These are phyloP conservation scores for Phytophthora citricola DNA, from an alignment of 352 stramenopile genomes.

Conservation along the genomic window DNA sequence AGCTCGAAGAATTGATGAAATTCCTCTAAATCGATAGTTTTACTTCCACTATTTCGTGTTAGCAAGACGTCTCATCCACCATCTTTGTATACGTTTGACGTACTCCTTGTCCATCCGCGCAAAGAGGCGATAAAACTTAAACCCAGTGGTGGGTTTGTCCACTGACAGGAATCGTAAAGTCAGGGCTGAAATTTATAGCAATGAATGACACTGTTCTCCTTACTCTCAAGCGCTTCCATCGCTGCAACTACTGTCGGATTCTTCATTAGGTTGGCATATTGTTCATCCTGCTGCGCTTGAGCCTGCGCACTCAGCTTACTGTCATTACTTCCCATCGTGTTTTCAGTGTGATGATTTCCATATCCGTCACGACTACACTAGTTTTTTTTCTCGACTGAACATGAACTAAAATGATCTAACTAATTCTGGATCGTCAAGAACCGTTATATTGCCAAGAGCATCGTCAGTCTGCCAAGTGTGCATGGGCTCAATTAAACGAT, in stretches of 20 bases:
- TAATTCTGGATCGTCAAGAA: constrained; percentile 17
- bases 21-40: constrained; percentile 64
- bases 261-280: constrained; percentile 48
- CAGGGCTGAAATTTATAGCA: background rate
- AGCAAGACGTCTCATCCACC: background rate
- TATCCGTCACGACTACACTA: too few species aligned
- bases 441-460: constrained; percentile 14
- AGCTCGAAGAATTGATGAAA: constrained; percentile 53
- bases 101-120: constrained; percentile 59
- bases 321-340: constrained; percentile 46
- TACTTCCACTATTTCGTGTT: constrained; percentile 40
- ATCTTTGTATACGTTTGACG: background rate
- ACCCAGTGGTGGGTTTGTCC: constrained; percentile 39
- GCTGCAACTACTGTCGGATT: constrained; percentile 40
- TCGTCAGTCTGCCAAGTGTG: background rate
- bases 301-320: constrained; percentile 46
- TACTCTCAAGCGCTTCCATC: constrained; percentile 48
- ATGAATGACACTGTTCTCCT: background rate
- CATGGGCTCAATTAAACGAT: constrained; percentile 24
- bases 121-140: constrained; percentile 59
- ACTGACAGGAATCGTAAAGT: constrained; percentile 31
- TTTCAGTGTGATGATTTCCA: too few species aligned
- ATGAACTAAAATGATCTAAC: constrained; percentile 4
- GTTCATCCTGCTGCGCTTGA: constrained; percentile 33
- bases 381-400: background rate